These are phyloP conservation scores for Stemphylium lycopersici DNA, from an alignment of 2,329 filamentous ascomycete species.

Conservation along the genomic window DNA sequence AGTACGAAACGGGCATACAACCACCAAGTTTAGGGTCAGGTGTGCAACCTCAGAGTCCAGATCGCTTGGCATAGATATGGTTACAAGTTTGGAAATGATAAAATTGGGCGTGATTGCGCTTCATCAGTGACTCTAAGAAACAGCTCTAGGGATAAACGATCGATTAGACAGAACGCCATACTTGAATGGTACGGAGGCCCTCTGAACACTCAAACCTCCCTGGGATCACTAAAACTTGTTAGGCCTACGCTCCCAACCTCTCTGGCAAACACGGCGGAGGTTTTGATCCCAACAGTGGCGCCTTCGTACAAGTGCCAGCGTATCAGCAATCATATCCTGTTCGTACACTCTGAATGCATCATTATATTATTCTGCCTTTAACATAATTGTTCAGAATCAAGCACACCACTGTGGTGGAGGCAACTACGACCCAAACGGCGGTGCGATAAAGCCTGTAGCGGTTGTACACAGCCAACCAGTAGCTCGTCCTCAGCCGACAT, in stretches of 20 bases:
- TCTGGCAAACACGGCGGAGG: slow-evolving; percentile 30
- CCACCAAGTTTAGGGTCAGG: slow-evolving; percentile 1
- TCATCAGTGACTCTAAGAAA: not conserved
- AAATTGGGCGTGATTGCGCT: not conserved
- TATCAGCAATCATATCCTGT: slow-evolving; percentile 15
- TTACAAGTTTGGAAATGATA: slow-evolving; percentile 1
- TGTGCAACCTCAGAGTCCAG: not conserved
- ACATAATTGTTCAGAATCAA: not conserved
- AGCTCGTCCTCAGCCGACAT: slow-evolving; percentile 10
- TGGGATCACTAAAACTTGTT: slow-evolving; percentile 3
- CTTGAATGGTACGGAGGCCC: slow-evolving; percentile 23
- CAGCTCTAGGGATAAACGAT: not conserved
- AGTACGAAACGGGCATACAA: not conserved
- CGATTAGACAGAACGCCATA: not conserved
- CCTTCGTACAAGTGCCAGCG: slow-evolving; percentile 13
- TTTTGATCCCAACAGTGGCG: slow-evolving; percentile 21
- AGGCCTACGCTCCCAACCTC: slow-evolving; percentile 25
- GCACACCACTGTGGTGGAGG: slow-evolving; percentile 23
- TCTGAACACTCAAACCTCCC: not conserved
- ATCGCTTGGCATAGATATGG: not conserved
- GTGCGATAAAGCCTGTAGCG: slow-evolving; percentile 8
- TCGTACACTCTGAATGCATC: not conserved
- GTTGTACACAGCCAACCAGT: slow-evolving; percentile 15
- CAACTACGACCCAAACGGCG: slow-evolving; percentile 20
- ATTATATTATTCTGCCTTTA: not conserved